These are phyloP conservation scores for Cryphonectria radicalis DNA, from an alignment of 2,329 filamentous ascomycete species.

Conservation along the genomic window DNA sequence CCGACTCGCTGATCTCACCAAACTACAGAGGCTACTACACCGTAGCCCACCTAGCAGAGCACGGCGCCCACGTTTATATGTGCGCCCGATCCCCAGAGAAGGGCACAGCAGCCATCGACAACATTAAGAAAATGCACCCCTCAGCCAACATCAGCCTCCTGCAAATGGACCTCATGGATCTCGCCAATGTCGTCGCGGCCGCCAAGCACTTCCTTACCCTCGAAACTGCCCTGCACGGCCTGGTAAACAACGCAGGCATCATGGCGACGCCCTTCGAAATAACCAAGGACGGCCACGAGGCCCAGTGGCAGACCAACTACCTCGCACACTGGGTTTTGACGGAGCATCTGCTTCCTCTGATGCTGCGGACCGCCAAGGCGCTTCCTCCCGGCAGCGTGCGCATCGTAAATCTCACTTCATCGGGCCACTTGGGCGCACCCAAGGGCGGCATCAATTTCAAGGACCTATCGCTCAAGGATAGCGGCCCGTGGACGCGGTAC, in stretches of 20 bases:
- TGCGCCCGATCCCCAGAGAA: not conserved
- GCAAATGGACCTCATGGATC: constrained; percentile 42
- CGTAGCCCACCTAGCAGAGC: not conserved
- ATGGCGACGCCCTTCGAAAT: constrained; percentile 13
- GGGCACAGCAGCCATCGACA: not conserved
- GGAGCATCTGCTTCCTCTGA: not conserved
- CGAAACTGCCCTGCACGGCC: constrained; percentile 33
- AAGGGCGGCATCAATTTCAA: constrained; percentile 35
- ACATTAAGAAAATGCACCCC: not conserved
- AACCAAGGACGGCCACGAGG: constrained; percentile 13
- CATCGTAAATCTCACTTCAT: constrained; percentile 38
- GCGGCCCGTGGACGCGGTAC: constrained; percentile 40
- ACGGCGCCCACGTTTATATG: not conserved
- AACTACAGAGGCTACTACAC: not conserved
- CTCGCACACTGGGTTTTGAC: constrained; percentile 16
- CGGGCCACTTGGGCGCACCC: constrained; percentile 36
- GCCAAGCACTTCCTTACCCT: constrained; percentile 39
- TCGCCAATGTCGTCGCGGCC: constrained; percentile 43
- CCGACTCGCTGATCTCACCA: not conserved
- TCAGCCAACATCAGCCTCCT: constrained; percentile 30
- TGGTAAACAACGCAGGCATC: constrained; percentile 19
- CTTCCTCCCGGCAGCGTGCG: constrained; percentile 33
- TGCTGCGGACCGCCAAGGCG: constrained; percentile 37
- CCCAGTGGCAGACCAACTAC: constrained; percentile 19
- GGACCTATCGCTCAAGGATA: constrained; percentile 30